Conservation (phyloP, 495 filamentous ascomycete species). For the Penicillium steckii region DNA sequence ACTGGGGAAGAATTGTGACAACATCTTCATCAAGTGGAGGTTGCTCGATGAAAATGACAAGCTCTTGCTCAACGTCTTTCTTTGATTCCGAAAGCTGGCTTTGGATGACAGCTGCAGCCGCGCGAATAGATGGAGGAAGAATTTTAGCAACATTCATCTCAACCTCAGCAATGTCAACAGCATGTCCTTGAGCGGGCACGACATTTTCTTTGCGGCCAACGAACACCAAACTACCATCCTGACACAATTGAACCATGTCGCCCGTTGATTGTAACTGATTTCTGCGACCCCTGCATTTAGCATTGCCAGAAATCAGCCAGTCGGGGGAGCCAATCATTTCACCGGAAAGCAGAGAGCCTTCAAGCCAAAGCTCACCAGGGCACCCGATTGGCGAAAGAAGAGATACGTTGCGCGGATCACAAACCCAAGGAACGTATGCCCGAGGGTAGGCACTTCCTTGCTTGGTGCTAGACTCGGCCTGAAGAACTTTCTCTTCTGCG, state of each 20-base stretch:
- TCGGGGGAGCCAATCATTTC: conserved; percentile 25
- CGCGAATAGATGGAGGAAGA: conserved; percentile 26
- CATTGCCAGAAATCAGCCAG: conserved; percentile 37
- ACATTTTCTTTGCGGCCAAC: conserved; percentile 33
- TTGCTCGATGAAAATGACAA: conserved; percentile 32
- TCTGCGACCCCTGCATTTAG: conserved; percentile 21
- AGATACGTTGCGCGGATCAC: conserved; percentile 29
- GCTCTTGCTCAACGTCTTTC: conserved; percentile 14
- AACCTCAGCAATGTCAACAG: conserved; percentile 34
- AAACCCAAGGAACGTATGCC: conserved; percentile 32
- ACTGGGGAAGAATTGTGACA: conserved; percentile 19
- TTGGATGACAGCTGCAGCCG: conserved; percentile 24
- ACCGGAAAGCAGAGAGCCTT: conserved; percentile 24
- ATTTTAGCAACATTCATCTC: conserved; percentile 26
- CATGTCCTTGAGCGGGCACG: conserved; percentile 32
- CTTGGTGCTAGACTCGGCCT: conserved; percentile 24
- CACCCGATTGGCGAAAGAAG: conserved; percentile 32
- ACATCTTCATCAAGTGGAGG: conserved; percentile 15
- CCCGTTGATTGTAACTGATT: conserved; percentile 31
- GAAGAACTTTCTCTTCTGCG: conserved; percentile 21
- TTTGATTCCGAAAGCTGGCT: neutral
- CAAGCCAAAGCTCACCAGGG: conserved; percentile 35
- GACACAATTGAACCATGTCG: conserved; percentile 30
- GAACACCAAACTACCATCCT: conserved; percentile 30
- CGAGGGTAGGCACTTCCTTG: conserved; percentile 30